A percentile compares a stretch with the other conserved stretches of the same genome.
These are phyloP conservation scores for Rhynchospora tenuis DNA, from an alignment of 176 grass and related monocot genomes.

Conservation along the genomic window DNA sequence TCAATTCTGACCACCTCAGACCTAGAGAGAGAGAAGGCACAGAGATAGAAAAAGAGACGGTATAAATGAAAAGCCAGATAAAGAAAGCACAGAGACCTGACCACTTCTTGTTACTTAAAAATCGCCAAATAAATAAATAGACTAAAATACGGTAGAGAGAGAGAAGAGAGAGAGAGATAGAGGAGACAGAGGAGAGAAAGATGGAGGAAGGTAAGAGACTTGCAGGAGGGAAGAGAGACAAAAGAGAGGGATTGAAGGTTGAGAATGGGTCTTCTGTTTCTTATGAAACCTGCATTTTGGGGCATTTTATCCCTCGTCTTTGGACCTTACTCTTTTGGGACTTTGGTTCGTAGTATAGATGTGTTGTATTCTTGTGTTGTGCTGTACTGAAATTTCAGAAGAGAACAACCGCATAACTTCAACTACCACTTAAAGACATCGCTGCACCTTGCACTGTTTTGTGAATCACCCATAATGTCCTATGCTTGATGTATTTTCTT, in stretches of 20 bases:
- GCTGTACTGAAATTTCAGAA: conserved; percentile 19
- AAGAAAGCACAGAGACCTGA: conserved; percentile 19
- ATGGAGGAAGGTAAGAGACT: conserved; percentile 12
- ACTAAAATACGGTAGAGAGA: background rate
- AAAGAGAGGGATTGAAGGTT: background rate
- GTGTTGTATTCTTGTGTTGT: conserved; percentile 16
- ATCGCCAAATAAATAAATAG: background rate
- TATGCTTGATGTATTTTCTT: background rate
- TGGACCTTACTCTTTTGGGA: conserved; percentile 6
- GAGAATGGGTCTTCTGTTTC: background rate
- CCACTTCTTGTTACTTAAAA: conserved; percentile 16
- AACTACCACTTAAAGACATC: conserved; percentile 16
- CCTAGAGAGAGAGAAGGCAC: conserved; percentile 27
- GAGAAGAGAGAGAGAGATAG: background rate
- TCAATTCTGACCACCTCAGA: conserved; percentile 30
- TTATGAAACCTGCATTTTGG: conserved; percentile 11
- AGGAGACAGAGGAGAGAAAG: conserved; percentile 7
- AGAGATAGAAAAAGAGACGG: conserved; percentile 21
- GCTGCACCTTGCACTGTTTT: conserved; percentile 17
- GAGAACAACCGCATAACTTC: conserved; percentile 23
- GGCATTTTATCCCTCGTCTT: conserved; percentile 9
- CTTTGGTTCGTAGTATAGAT: background rate
- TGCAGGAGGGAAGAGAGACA: conserved; percentile 21
- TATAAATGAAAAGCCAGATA: conserved; percentile 24
- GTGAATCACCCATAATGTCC: conserved; percentile 14